Base-by-base conservation (phyloP, 1,284 basidiomycete genomes). In the Thecaphora thlaspeos region DNA sequence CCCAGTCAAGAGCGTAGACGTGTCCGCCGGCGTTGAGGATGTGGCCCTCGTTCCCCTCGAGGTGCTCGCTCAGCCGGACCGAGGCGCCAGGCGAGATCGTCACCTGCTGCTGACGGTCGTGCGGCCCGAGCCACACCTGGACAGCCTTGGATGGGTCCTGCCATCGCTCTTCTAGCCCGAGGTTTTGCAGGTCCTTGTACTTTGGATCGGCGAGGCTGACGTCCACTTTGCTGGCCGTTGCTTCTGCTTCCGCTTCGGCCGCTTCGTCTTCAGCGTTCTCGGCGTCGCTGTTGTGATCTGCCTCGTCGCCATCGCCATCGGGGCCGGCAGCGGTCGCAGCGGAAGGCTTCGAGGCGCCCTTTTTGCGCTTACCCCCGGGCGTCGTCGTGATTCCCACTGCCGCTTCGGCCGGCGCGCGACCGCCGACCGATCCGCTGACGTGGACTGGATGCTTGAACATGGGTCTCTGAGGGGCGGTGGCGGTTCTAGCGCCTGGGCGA, bases 1-100 rank as follows among this genome's bases (percentile, higher is more conserved):
- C 64, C 67, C 67, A 69, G 38, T 61, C 67, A 19, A 69, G 36
- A n/a, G 40, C 57, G 18, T 69, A 69, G 8, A 69, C 60, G 32
- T 69, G 59, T 4, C 63, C 62, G 10, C 67, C 67, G 0, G 34
- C 59, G 26, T 69, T 69, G 38, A 67, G 42, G 10, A 69, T 15
- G 26, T 62, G 60, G 2, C 60, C 59, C n/a, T 69, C 51, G 22
- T 64, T 61, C 3, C 43, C 45, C 11, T 51, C 44, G 17, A 65
- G 48, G 4, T 52, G 2, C 12, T 41, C 43, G 40, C 59, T 58
- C 4, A 65, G 52, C 14, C 62, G 40, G 24, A 4, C 38, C 1
- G 51, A 43, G 0, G 48, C 51, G 8, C 57, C 51, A 2, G 43
- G 50, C 10, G 43, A 17, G 21, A 65, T 52, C 17, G 53, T 32